phyloP scores from a whole-genome alignment of 2,329 filamentous ascomycete species.

The Pseudogymnoascus sp. region DNA sequence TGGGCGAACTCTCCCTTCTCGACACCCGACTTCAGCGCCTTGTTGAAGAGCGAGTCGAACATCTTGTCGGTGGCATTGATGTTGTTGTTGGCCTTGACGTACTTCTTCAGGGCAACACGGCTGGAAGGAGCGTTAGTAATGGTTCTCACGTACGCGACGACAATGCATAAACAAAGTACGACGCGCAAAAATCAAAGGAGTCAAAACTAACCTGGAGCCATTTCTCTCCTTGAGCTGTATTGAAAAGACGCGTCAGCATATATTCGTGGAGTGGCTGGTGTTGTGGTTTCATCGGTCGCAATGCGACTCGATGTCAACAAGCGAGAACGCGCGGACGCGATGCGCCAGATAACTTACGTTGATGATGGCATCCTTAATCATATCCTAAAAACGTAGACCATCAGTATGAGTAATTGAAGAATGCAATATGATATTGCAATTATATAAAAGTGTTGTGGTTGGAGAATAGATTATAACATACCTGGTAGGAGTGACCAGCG shows the following conservation, averaged over 20 bases:
- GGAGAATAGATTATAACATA: neutral
- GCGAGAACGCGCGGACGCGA: conserved; percentile 23
- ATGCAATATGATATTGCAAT: neutral
- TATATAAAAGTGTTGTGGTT: neutral
- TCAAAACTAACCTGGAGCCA: conserved; percentile 56
- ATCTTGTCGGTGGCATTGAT: conserved; percentile 46
- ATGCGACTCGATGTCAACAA: conserved; percentile 12
- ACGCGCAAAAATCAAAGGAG: conserved; percentile 17
- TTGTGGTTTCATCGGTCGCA: conserved; percentile 10
- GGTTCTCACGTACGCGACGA: neutral
- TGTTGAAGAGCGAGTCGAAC: conserved; percentile 64
- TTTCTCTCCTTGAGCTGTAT: conserved; percentile 61
- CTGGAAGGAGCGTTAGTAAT: conserved; percentile 31
- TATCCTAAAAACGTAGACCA: conserved; percentile 35
- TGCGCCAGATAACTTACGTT: conserved; percentile 57
- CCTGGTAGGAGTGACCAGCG: conserved; percentile 12
- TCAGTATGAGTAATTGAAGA: conserved; percentile 6
- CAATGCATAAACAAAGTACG: conserved; percentile 6
- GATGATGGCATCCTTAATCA: conserved; percentile 66
- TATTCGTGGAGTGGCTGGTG: conserved; percentile 18
- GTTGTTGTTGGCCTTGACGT: conserved; percentile 65
- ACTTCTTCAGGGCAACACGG: conserved; percentile 68
- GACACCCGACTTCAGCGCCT: conserved; percentile 58
- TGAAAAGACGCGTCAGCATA: conserved; percentile 26
- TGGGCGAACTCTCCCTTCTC: conserved; percentile 61